Evolutionary conservation across 495 filamentous ascomycete species (phyloP).

Genomic region (Talaromyces ruber): DNA sequence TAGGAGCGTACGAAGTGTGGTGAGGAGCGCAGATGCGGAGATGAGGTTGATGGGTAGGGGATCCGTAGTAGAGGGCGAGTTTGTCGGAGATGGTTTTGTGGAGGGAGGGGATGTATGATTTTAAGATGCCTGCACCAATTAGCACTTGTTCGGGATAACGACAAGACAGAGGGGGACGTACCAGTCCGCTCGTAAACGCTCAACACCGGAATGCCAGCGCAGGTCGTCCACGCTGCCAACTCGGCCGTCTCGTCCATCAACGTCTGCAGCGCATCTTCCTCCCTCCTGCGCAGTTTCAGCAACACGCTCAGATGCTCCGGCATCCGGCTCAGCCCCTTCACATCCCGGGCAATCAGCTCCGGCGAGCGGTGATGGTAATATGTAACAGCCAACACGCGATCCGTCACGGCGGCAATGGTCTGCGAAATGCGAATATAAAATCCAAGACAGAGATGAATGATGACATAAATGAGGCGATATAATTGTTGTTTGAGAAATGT

Average conservation of each 20-base stretch:
- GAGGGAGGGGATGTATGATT: slow-evolving; percentile 70
- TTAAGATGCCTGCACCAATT: slow-evolving; percentile 60
- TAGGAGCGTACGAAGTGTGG: slow-evolving; percentile 27
- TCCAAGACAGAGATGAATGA: slow-evolving; percentile 76
- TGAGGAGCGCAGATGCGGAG: slow-evolving; percentile 73
- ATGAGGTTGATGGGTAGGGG: slow-evolving; percentile 47
- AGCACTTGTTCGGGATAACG: background rate
- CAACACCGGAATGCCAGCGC: slow-evolving; percentile 73
- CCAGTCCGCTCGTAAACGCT: slow-evolving; percentile 90
- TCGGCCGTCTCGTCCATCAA: slow-evolving; percentile 87
- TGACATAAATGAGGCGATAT: slow-evolving; percentile 58
- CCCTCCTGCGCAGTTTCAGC: slow-evolving; percentile 63
- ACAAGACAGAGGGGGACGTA: slow-evolving; percentile 24
- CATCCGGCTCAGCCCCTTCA: slow-evolving; percentile 59
- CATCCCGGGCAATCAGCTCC: slow-evolving; percentile 80
- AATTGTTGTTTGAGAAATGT: slow-evolving; percentile 59
- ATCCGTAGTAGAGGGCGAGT: slow-evolving; percentile 76
- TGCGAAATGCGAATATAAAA: slow-evolving; percentile 75
- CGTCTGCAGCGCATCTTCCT: slow-evolving; percentile 61
- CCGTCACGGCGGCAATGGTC: slow-evolving; percentile 65
- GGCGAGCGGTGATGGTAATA: slow-evolving; percentile 93
- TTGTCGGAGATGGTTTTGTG: slow-evolving; percentile 65
- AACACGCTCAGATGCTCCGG: slow-evolving; percentile 86
- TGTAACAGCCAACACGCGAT: slow-evolving; percentile 67
- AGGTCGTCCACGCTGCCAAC: slow-evolving; percentile 82